Evolutionary conservation across 1,284 basidiomycete species (phyloP).

Genomic region (Puccinia coronata): DNA sequence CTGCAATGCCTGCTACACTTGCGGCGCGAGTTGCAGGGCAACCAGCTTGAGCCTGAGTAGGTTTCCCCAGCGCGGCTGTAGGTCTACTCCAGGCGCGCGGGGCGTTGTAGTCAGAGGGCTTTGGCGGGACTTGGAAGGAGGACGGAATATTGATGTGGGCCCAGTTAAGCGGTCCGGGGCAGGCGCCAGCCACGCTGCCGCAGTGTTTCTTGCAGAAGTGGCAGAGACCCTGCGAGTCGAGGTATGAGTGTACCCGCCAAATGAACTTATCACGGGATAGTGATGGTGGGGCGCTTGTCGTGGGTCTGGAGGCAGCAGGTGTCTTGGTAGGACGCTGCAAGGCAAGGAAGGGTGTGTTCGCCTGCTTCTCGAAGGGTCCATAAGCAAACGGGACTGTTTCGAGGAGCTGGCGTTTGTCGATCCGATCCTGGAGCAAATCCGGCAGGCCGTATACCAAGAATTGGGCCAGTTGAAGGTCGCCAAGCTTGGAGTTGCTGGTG

Average conservation of each 20-base stretch:
- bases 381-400: background rate
- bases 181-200: too few species aligned
- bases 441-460: too few species aligned
- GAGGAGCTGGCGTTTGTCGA: background rate
- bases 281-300: background rate
- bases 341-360: too few species aligned
- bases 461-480: too few species aligned
- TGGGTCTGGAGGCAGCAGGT: background rate
- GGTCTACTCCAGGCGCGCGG: background rate
- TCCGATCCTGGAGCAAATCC: background rate
- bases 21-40: too few species aligned
- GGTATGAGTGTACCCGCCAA: background rate
- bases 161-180: too few species aligned
- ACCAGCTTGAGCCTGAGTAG: background rate
- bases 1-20: too few species aligned
- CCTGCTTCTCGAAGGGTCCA: background rate
- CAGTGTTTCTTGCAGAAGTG: too few species aligned
- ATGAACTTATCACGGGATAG: background rate
- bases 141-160: background rate
- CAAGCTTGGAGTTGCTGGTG: too few species aligned
- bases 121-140: background rate
- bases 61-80: background rate
- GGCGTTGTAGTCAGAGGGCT: background rate
- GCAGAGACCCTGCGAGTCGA: background rate
- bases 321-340: background rate